These are phyloP conservation scores for Cantharellus cinnabarinus DNA, from an alignment of 768 basidiomycete species.

Conservation along the genomic window DNA sequence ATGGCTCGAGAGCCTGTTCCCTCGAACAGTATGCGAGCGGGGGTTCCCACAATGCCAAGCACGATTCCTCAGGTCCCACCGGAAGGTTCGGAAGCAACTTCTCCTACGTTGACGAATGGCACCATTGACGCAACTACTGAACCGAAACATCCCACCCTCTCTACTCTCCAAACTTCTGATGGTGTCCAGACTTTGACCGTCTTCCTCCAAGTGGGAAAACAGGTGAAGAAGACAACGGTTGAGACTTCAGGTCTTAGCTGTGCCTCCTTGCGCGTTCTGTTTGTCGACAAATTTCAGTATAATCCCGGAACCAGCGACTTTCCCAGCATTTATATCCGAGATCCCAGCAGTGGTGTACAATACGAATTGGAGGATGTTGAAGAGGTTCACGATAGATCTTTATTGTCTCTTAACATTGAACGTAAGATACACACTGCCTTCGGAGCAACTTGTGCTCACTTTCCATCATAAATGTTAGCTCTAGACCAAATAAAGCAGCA, in stretches of 20 bases:
- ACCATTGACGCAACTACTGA: constrained; percentile 12
- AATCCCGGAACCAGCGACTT: constrained; percentile 86
- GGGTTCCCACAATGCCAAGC: background rate
- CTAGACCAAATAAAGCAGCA: constrained; percentile 98
- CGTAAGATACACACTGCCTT: constrained; percentile 32
- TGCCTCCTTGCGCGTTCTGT: constrained; percentile 59
- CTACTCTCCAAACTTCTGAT: constrained; percentile 5
- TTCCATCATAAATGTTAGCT: constrained; percentile 26
- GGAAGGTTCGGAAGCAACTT: background rate
- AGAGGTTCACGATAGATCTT: constrained; percentile 72
- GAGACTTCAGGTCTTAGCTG: constrained; percentile 46
- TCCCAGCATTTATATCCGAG: constrained; percentile 87
- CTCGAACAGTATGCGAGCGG: background rate
- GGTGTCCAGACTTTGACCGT: constrained; percentile 30
- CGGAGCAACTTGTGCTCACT: background rate
- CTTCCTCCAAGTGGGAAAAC: constrained; percentile 75
- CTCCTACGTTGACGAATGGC: background rate
- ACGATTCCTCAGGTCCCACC: background rate
- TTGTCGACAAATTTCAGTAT: constrained; percentile 88
- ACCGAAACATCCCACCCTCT: constrained; percentile 10
- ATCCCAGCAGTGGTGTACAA: constrained; percentile 78
- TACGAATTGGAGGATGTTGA: constrained; percentile 92
- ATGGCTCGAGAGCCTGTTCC: background rate
- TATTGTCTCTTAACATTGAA: constrained; percentile 88
- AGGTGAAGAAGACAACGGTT: constrained; percentile 70